Base-by-base conservation (phyloP, 169 alveolate genomes). In the Nephromyces sp. region DNA sequence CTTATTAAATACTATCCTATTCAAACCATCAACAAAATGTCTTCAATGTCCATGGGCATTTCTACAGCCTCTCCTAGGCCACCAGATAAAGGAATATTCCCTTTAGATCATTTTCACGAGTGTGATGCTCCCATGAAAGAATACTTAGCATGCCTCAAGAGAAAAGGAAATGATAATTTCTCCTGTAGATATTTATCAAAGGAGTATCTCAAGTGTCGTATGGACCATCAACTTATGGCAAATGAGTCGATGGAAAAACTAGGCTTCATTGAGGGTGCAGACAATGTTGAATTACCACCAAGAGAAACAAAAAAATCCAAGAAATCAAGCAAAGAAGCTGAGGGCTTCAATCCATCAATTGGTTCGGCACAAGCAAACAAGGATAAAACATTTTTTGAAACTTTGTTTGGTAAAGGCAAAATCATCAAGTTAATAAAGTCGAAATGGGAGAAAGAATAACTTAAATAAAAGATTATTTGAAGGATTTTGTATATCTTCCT, bases 41-140 rank as follows among this genome's bases (percentile, higher is more conserved):
- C 57, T 15, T 43, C 57, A 15, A 43, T 43, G 57, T 43, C 57
- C n/a, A 43, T 43, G 57, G 57, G 68, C n/a, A 15, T n/a, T 15
- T n/a, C n/a, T 24, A n/a, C 8, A 24, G 43, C 29, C 8, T 53
- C 68, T 62, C 51, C 51, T 8, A 81, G 27, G n/a, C 87, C 87
- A 2, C 87, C 87, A 1, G 87, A 82, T 64, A 84, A 87, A 2
- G 87, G 87, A 34, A 68, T 86, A 0, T 82, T 82, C 72, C 87
- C 87, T 32, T 32, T 82, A 32, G 87, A 82, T 53, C 87, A 82
- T 79, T 84, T 77, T 6, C 84, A 86, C 8, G 27, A 31, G 6
- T 82, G 87, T 52, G 84, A 57, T 65, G 72, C 74, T 1, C 21
- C 31, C 25, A 32, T 65, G 22, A 53, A 75, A 21, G 6, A 53